Evolutionary conservation across 495 filamentous ascomycete genomes (phyloP), one percentile per base, ranked within the genome.

Genomic region (Cudoniella acicularis): DNA sequence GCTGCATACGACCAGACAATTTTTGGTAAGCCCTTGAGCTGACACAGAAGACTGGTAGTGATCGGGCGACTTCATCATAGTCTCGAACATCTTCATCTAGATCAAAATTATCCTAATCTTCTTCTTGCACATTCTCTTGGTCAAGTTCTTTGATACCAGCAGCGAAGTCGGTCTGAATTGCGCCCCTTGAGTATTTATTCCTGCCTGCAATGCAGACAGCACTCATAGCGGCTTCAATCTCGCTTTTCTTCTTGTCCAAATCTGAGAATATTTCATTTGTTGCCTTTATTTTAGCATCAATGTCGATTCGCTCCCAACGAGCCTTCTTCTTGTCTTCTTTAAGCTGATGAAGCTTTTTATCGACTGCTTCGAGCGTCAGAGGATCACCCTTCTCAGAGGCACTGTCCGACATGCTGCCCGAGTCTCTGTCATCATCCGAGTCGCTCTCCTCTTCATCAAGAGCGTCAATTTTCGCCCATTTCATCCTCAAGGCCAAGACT

Each of bases 331-430:
- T 77, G 60, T 85, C 81, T 66, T 91, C 80, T 56, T 79, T 80
- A 21, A 72, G 74, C 64, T 88, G 84, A 43, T 84, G 84, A n/a
- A 75, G 72, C 51, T 77, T 79, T 43, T 96, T 77, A 73, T 97
- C 94, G 23, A 72, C 70, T 40, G 22, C 18, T 0, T 56, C 51
- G 9, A 24, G 42, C 6, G 54, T 62, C 18, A 59, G 27, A 0
- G 54, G 54, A n/a, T 53, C 46, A 1, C 30, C 49, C 60, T 63
- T 50, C 11, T 52, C 23, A 23, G 20, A 8, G 11, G 21, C 24
- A 24, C 3, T 9, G 10, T 56, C 52, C 13, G 42, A 49, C 10
- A 42, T 24, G 22, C 20, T 54, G 11, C 54, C 52, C 2, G 46
- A 8, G 51, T 58, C 55, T 1, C 6, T 30, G 22, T 21, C 25